phyloP scores from a whole-genome alignment of 441 rosid genomes.

The Bocquillonia castaneifolia region DNA sequence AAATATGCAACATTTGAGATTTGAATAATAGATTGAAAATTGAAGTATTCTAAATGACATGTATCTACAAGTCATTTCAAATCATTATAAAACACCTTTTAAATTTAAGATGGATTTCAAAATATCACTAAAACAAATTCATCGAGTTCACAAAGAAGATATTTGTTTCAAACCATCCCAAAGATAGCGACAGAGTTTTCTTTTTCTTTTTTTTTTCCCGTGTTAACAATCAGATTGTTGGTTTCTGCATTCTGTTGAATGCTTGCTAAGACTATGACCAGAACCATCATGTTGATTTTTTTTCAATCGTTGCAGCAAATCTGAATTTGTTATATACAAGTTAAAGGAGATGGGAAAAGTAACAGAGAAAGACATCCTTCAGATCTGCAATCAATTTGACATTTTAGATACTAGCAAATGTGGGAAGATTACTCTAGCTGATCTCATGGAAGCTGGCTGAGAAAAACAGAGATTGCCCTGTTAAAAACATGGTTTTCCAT shows the following conservation, averaged over 20 bases:
- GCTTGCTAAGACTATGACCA: not conserved
- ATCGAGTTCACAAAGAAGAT: no score
- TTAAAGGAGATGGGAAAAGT: slow-evolving; percentile 65
- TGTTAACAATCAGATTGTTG: not conserved
- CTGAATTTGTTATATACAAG: slow-evolving; percentile 61
- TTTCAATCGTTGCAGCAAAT: slow-evolving; percentile 44
- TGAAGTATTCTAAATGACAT: no score
- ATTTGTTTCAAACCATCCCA: no score
- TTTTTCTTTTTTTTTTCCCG: no score
- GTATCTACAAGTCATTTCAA: no score
- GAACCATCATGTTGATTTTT: slow-evolving; percentile 1
- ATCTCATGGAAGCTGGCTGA: slow-evolving; percentile 41
- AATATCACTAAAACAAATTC: no score
- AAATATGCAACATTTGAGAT: no score
- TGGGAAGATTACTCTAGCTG: slow-evolving; percentile 48
- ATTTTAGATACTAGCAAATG: slow-evolving; percentile 34
- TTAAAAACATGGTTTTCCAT: slow-evolving; percentile 1
- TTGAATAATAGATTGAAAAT: no score
- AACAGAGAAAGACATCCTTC: slow-evolving; percentile 50
- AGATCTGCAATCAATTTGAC: slow-evolving; percentile 51
- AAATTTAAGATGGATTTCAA: no score
- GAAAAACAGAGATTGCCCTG: slow-evolving; percentile 9
- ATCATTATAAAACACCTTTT: no score
- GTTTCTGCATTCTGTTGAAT: not conserved
- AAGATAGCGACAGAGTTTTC: no score